Percentiles rank a stretch among this genome's conserved stretches.
phyloP scores from a whole-genome alignment of 106 monocot genomes.

The Dactylorhiza incarnata region DNA sequence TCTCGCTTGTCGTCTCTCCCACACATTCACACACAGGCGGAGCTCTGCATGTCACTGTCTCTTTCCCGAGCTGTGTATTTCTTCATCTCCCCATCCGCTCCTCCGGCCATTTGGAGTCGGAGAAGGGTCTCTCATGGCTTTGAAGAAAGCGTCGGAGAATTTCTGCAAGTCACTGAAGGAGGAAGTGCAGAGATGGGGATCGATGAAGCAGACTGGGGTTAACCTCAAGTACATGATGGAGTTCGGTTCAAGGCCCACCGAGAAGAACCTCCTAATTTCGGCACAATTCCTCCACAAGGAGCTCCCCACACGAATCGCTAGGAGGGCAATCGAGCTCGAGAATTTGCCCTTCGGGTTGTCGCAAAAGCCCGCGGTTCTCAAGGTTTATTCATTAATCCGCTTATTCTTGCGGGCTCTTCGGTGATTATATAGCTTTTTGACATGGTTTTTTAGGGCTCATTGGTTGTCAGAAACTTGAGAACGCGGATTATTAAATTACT shows the following conservation, averaged over 20 bases:
- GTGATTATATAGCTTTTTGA: not conserved
- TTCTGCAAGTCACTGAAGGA: constrained; percentile 34
- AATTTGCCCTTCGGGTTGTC: constrained; percentile 74
- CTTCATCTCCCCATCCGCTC: not conserved
- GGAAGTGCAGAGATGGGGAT: constrained; percentile 71
- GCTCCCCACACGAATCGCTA: constrained; percentile 76
- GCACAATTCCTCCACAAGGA: constrained; percentile 92
- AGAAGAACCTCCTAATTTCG: constrained; percentile 46
- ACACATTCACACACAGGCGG: not conserved
- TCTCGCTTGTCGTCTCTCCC: not conserved
- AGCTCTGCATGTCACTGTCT: not conserved
- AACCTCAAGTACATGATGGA: constrained; percentile 92
- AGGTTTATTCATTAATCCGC: constrained; percentile 25
- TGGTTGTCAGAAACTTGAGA: too few relatives aligned
- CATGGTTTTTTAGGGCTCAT: not conserved
- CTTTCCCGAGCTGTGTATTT: too few relatives aligned
- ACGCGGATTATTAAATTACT: too few relatives aligned
- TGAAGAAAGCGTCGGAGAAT: constrained; percentile 48
- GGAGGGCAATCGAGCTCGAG: constrained; percentile 73
- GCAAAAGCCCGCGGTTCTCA: constrained; percentile 63
- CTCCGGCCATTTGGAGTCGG: not conserved
- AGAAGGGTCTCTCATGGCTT: constrained; percentile 23
- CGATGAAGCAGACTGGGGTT: constrained; percentile 85
- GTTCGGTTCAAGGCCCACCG: constrained; percentile 64
- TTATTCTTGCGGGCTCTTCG: not conserved